Evolutionary conservation across 2,329 filamentous ascomycete species (phyloP).

Genomic region (Cercospora zeae-maydis): DNA sequence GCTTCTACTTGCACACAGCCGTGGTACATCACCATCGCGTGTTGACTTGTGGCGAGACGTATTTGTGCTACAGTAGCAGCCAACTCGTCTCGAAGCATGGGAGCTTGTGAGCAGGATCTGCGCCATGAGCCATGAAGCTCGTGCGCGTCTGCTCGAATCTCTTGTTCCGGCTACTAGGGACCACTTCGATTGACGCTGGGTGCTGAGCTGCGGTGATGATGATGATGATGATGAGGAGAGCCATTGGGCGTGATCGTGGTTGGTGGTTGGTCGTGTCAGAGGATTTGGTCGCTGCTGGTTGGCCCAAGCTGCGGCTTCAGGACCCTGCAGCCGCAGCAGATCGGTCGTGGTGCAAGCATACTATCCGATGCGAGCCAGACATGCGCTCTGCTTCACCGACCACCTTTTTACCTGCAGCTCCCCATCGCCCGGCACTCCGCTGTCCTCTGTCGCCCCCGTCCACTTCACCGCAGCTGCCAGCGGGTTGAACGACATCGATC

Average conservation of each 20-base stretch:
- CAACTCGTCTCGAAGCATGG: neutral
- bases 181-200: neutral
- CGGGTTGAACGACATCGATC: neutral
- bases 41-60: neutral
- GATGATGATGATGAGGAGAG: neutral
- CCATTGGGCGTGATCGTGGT: neutral
- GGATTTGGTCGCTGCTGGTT: neutral
- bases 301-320: neutral
- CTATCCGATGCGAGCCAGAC: neutral
- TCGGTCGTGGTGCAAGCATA: neutral
- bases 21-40: neutral
- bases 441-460: neutral
- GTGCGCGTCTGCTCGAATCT: neutral
- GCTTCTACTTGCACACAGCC: neutral
- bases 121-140: neutral
- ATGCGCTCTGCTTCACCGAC: neutral
- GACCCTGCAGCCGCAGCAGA: conserved; percentile 1
- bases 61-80: neutral
- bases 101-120: neutral
- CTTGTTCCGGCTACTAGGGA: neutral
- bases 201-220: neutral
- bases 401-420: neutral
- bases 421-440: neutral
- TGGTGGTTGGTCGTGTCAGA: neutral
- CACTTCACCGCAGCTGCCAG: neutral